Percentiles rank a stretch among this genome's conserved stretches.
phyloP scores from a whole-genome alignment of 2,329 filamentous ascomycete genomes.

The Ascochyta lentis region DNA sequence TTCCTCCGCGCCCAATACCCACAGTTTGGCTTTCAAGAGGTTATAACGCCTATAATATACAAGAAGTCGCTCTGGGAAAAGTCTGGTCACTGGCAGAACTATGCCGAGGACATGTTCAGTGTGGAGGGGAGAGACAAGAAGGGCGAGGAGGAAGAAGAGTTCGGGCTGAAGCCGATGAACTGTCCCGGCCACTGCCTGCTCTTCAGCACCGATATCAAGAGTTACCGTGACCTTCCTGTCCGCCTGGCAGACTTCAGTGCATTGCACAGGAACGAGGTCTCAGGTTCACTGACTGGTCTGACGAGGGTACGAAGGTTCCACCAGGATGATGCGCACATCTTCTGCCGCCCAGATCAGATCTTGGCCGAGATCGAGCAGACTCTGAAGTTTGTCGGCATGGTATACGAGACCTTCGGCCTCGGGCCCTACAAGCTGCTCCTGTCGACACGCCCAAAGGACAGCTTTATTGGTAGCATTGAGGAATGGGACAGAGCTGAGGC shows the following conservation, averaged over 20 bases:
- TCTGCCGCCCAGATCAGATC: slow-evolving; percentile 80
- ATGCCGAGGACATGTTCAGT: slow-evolving; percentile 90
- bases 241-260: slow-evolving; percentile 88
- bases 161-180: slow-evolving; percentile 91
- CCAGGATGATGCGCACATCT: slow-evolving; percentile 91
- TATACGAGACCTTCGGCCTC: slow-evolving; percentile 73
- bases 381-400: slow-evolving; percentile 74
- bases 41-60: slow-evolving; percentile 89
- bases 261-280: slow-evolving; percentile 85
- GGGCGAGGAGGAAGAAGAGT: slow-evolving; percentile 70
- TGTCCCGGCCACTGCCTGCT: slow-evolving; percentile 88
- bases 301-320: slow-evolving; percentile 87
- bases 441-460: slow-evolving; percentile 77
- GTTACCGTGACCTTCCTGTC: slow-evolving; percentile 81
- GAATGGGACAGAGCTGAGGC: slow-evolving; percentile 73
- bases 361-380: slow-evolving; percentile 75
- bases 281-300: slow-evolving; percentile 79
- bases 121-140: slow-evolving; percentile 66
- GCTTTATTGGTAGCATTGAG: slow-evolving; percentile 76
- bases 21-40: slow-evolving; percentile 84
- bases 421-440: slow-evolving; percentile 77
- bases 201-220: slow-evolving; percentile 75
- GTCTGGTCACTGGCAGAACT: slow-evolving; percentile 88
- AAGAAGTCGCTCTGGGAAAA: slow-evolving; percentile 86
- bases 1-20: slow-evolving; percentile 86